Evolutionary conservation across 1,284 basidiomycete genomes (phyloP), one percentile per base, ranked within the genome.

Genomic region (Ustilago curta): DNA sequence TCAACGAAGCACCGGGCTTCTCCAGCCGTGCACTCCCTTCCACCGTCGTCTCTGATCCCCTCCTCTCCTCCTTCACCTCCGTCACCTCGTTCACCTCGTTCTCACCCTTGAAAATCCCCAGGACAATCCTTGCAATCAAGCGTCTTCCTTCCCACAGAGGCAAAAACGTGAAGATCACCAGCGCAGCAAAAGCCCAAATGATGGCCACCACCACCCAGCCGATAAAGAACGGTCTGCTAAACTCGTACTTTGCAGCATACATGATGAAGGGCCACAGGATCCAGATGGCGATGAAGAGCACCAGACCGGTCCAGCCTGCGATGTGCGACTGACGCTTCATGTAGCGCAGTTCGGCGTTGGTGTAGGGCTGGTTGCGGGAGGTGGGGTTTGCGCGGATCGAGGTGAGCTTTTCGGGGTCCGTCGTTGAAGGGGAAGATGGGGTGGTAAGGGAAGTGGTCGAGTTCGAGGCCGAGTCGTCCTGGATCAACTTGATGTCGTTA

Each of bases 261-360:
- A 84, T 79, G 27, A 72, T 70, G 35, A 83, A 79, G 0, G 83
- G 83, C 80, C 80, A 83, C 6, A 84, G 61, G 18, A 84, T 48
- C 76, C 82, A 79, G n/a, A 84, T 48, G 1, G 65, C 76, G 19
- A 83, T 44, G 54, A 80, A 80, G 21, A 81, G 57, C 5, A 66
- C 37, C 8, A 66, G 52, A 18, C 54, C 67, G 5, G 59, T 57
- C 37, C 61, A 35, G 3, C 47, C 70, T 0, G 78, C 64, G 45
- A 80, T 35, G 9, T 35, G 11, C 4, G 60, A 61, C 42, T 69
- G 66, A 1, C 39, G 27, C 12, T 59, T 25, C 66, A 77, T 72
- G 48, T 50, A 70, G 31, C 64, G 50, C 18, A 40, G 29, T 60
- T 74, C 60, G 1, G 60, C 64, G 21, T 48, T 27, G 18, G 54